Conservation (phyloP, 1,284 basidiomycete genomes). For the Boletellus deceptivus region DNA sequence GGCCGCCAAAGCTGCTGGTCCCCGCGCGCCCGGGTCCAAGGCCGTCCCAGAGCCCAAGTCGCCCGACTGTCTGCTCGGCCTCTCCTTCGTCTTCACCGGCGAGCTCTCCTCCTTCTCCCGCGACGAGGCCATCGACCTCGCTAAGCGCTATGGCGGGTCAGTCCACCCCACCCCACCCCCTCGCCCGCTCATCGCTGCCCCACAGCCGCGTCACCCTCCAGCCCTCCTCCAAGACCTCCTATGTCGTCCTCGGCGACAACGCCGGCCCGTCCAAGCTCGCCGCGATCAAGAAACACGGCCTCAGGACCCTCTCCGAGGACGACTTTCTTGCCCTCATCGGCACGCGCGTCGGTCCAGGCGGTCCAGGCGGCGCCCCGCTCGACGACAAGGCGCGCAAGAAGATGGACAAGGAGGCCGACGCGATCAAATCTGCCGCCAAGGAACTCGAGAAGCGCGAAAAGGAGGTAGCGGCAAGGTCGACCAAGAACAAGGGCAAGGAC, state of each 20-base stretch:
- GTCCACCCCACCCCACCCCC: conserved; percentile 27
- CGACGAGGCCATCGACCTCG: conserved; percentile 85
- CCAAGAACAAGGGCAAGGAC: conserved; percentile 33
- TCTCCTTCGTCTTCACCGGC: conserved; percentile 95
- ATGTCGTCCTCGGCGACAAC: conserved; percentile 84
- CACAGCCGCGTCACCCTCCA: conserved; percentile 79
- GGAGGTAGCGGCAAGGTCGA: conserved; percentile 33
- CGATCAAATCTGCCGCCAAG: conserved; percentile 69
- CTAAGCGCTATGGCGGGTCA: conserved; percentile 90
- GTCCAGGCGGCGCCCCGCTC: conserved; percentile 36
- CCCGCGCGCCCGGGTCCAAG: conserved; percentile 78
- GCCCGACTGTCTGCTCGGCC: conserved; percentile 81
- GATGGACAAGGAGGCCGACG: conserved; percentile 76
- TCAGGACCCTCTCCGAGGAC: conserved; percentile 84
- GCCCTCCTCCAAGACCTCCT: conserved; percentile 90
- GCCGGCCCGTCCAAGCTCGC: conserved; percentile 88
- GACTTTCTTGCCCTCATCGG: conserved; percentile 83
- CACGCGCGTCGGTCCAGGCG: conserved; percentile 50
- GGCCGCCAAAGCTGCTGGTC: conserved; percentile 69
- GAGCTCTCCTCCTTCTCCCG: conserved; percentile 86
- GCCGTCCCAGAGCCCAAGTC: conserved; percentile 70
- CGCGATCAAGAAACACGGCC: conserved; percentile 77
- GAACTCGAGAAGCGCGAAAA: conserved; percentile 74
- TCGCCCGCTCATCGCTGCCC: background rate
- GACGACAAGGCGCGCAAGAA: conserved; percentile 86